Percentiles rank a stretch among this genome's conserved stretches.
Conservation (phyloP, 345 rosid genomes). For the Eucalyptus pauciflora region DNA sequence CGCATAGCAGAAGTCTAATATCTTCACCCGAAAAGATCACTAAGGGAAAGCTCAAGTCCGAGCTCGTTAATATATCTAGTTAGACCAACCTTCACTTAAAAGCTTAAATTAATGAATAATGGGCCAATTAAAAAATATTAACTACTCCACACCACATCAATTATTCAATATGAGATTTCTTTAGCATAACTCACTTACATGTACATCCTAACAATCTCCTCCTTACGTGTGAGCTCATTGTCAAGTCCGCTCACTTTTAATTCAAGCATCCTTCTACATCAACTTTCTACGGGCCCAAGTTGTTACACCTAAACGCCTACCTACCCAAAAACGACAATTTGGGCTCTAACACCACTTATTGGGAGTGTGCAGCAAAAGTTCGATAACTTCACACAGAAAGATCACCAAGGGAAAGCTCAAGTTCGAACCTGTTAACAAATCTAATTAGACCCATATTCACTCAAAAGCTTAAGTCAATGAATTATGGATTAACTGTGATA, state of each 20-base stretch:
- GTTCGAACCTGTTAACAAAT: neutral
- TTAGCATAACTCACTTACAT: no score
- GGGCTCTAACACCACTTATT: neutral
- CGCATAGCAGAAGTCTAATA: neutral
- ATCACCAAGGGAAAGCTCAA: neutral
- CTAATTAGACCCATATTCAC: neutral
- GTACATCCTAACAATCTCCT: neutral
- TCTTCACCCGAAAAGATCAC: neutral
- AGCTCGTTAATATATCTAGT: neutral
- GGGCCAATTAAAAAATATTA: no score
- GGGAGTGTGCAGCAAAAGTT: neutral
- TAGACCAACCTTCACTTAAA: neutral
- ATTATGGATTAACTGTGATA: rapidly evolving
- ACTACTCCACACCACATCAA: neutral
- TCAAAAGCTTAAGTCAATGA: no score
- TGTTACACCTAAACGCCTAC: neutral
- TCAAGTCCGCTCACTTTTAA: neutral
- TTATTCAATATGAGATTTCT: neutral
- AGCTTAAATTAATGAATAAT: neutral
- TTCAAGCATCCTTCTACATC: neutral
- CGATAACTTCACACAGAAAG: neutral
- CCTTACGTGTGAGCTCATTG: neutral
- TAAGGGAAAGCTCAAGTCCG: rapidly evolving
- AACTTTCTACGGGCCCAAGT: neutral
- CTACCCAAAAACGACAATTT: neutral